Evolutionary conservation across 768 basidiomycete species (phyloP).

Genomic region (Xerocomus brunneocitrinus): DNA sequence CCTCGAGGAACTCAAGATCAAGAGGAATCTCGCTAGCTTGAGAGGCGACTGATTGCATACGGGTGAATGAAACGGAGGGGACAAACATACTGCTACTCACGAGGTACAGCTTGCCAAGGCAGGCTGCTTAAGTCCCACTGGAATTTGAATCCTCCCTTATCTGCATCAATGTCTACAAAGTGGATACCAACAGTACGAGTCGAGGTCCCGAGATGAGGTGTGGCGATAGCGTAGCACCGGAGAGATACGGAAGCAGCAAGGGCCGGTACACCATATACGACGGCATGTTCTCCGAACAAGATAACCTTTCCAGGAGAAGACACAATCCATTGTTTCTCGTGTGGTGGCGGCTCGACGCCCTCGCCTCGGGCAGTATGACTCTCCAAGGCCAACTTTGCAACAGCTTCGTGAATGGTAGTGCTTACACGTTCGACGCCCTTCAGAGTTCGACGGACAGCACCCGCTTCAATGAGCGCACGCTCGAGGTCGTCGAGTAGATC

Average conservation of each 20-base stretch:
- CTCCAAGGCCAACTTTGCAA: constrained; percentile 58
- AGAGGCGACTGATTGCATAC: constrained; percentile 7
- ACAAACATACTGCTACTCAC: constrained; percentile 5
- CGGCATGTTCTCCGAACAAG: constrained; percentile 97
- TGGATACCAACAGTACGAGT: constrained; percentile 53
- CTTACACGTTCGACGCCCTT: constrained; percentile 37
- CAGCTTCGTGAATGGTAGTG: constrained; percentile 55
- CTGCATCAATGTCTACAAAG: constrained; percentile 65
- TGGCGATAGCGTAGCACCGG: constrained; percentile 85
- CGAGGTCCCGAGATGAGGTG: constrained; percentile 57
- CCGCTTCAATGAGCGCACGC: constrained; percentile 85
- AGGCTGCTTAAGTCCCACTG: constrained; percentile 78
- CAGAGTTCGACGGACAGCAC: constrained; percentile 66
- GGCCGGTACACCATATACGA: constrained; percentile 96
- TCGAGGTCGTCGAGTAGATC: constrained; percentile 96
- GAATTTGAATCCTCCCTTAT: constrained; percentile 48
- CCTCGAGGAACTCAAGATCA: constrained; percentile 68
- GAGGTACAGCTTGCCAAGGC: constrained; percentile 73
- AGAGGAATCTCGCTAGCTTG: constrained; percentile 38
- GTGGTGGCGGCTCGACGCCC: constrained; percentile 6
- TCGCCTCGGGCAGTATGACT: constrained; percentile 15
- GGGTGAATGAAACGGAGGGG: background rate
- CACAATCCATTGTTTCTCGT: constrained; percentile 70
- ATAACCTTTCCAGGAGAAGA: constrained; percentile 98
- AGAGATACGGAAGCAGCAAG: constrained; percentile 94